Base-by-base conservation (phyloP, 352 stramenopile genomes). In the Phytopythium ostracodes region DNA sequence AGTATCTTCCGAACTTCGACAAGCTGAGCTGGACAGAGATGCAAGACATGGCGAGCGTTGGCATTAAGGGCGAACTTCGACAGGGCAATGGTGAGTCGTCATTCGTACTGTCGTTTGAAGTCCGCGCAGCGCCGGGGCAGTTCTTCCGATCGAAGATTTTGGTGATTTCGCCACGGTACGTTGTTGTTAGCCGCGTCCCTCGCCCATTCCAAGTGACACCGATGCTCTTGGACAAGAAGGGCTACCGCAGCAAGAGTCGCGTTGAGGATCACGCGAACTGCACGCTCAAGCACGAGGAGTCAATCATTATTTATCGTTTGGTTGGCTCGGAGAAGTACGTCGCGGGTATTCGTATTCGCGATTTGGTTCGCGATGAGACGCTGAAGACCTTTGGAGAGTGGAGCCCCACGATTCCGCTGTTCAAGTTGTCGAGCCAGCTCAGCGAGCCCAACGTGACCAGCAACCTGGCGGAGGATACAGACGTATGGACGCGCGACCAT, bases 61-160 rank as follows among this genome's bases (percentile, higher is more conserved):
- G 87, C 10, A 92, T 76, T n/a, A 84, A 80, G 33, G 84, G 84
- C 47, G 85, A 94, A 59, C 22, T 96, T 42, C 66, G 74, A 17
- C 71, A 76, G 18, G 68, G 60, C 56, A 69, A 67, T 47, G 76
- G 66, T 12, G 75, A 71, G 50, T 87, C 77, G 12, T 79, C 75
- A 15, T 96, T 89, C 35, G 78, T 95, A 47, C 69, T 96, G 46
- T 82, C 85, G 49, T 96, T 87, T 63, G 84, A 94, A 64, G 68
- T 93, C 8, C 71, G 81, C n/a, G 87, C 83, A 6, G 87, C 84
- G 20, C 86, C 87, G 40, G 79, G 73, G 0, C 87, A 94, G 61
- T 96, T 95, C 53, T 89, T 85, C 64, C 72, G 84, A 7, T 89
- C 87, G 11, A 94, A 93, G 70, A 88, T 96, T 43, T 65, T 94